These are phyloP conservation scores for Wickerhamomyces hampshirensis DNA, from an alignment of 805 yeast species.

Conservation along the genomic window DNA sequence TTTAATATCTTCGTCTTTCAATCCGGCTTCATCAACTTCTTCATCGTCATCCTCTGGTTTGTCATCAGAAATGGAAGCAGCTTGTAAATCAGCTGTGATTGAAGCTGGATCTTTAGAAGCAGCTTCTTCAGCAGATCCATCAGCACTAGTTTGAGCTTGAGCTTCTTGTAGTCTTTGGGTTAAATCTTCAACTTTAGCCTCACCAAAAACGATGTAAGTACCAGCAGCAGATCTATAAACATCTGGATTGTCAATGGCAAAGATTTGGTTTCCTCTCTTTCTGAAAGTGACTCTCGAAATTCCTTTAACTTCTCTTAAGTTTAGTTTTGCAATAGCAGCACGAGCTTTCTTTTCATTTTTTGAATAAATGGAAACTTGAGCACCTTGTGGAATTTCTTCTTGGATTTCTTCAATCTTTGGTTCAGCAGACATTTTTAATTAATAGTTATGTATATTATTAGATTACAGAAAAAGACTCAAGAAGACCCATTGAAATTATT, in stretches of 20 bases:
- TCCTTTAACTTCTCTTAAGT: constrained; percentile 86
- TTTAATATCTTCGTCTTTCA: constrained; percentile 76
- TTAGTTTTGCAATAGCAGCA: constrained; percentile 80
- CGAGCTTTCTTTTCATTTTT: constrained; percentile 96
- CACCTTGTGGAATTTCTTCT: constrained; percentile 63
- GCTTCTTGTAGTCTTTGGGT: constrained; percentile 83
- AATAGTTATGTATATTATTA: too few relatives aligned
- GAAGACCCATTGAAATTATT: too few relatives aligned
- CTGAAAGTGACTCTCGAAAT: constrained; percentile 94
- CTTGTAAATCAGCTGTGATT: constrained; percentile 78
- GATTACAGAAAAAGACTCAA: too few relatives aligned
- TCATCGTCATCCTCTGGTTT: constrained; percentile 53
- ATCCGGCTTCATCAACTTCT: constrained; percentile 80
- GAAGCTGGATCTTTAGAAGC: constrained; percentile 70
- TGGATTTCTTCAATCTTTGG: constrained; percentile 14
- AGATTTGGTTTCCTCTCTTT: constrained; percentile 85
- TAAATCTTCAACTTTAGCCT: constrained; percentile 93
- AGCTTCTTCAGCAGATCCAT: constrained; percentile 49
- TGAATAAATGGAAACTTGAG: constrained; percentile 74
- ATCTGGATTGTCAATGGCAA: constrained; percentile 90
- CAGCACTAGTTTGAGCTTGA: constrained; percentile 39
- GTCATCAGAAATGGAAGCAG: constrained; percentile 48
- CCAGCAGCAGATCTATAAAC: constrained; percentile 92
- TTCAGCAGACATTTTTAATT: constrained; percentile 6
- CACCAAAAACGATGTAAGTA: constrained; percentile 95